Evolutionary conservation across 2,329 filamentous ascomycete species (phyloP), one percentile per base, ranked within the genome.

Genomic region (Colletotrichum chrysophilum): DNA sequence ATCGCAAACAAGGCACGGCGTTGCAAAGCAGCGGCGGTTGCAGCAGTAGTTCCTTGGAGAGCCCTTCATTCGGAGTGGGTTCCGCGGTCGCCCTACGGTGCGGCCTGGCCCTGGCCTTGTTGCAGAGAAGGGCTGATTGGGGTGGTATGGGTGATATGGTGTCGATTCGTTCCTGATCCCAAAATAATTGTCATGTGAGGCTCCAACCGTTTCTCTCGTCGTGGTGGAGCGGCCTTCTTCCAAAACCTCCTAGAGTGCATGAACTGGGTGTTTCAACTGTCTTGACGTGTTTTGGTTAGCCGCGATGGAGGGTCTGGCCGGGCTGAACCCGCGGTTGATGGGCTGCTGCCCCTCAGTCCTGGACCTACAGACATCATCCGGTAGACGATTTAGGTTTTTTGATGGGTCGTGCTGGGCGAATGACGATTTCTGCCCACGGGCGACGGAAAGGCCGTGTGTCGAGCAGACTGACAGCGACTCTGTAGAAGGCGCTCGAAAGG

Each of bases 381-480:
- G 18, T 52, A 24, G 48, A 26, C 13, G 69, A 32, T 26, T 64
- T 62, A 67, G 56, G 62, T 71, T 72, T 58, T 21, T n/a, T 36
- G 16, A 56, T 48, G 5, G 58, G 18, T 21, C 48, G 48, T 58
- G 58, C 32, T 26, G 43, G 43, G 30, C 48, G 24, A 26, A 52
- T 67, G 64, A 60, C 70, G 48, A 56, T 48, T 10, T 16, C 26
- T 26, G 62, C 28, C 48, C 30, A 64, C 60, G 60, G 71, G 24
- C 48, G 48, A 43, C 32, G 34, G 28, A 64, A 16, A 56, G 61
- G 38, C 55, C 26, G 55, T 67, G 55, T 61, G 72, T 56, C 55
- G 34, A 36, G 61, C 52, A 75, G 38, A 71, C 36, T 75, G 67
- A 71, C 68, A 71, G 55, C 68, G 34, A 75, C 55, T 28, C n/a